Evolutionary conservation across 495 filamentous ascomycete genomes (phyloP).

Genomic region (Penicillium goetzii): DNA sequence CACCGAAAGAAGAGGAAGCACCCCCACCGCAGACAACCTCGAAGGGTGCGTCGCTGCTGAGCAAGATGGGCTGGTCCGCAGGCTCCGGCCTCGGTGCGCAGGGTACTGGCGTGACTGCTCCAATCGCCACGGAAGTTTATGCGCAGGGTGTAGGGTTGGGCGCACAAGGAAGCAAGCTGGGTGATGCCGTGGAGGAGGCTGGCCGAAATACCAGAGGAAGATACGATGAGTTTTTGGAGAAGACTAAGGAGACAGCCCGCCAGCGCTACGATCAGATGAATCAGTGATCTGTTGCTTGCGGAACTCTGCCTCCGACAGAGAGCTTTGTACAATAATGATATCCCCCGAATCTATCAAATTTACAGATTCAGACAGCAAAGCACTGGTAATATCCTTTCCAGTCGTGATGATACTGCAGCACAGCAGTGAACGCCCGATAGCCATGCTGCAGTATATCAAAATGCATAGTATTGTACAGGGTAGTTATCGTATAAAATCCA

Average conservation of each 20-base stretch:
- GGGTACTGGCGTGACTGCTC: slow-evolving; percentile 74
- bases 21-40: slow-evolving; percentile 54
- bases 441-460: slow-evolving; percentile 11
- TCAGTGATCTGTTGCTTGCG: slow-evolving; percentile 10
- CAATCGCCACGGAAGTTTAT: slow-evolving; percentile 79
- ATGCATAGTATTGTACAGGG: slow-evolving; percentile 26
- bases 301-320: background rate
- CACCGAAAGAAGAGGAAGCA: slow-evolving; percentile 39
- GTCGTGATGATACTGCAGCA: slow-evolving; percentile 14
- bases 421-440: slow-evolving; percentile 12
- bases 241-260: slow-evolving; percentile 77
- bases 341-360: background rate
- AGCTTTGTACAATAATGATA: slow-evolving; percentile 18
- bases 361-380: background rate
- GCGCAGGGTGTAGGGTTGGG: slow-evolving; percentile 83
- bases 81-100: slow-evolving; percentile 81
- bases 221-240: slow-evolving; percentile 75
- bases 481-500: slow-evolving; percentile 24
- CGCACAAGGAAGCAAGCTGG: slow-evolving; percentile 79
- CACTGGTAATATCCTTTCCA: background rate
- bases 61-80: slow-evolving; percentile 88
- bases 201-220: slow-evolving; percentile 69
- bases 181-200: slow-evolving; percentile 82
- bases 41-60: slow-evolving; percentile 83
- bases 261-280: slow-evolving; percentile 73